Conservation (phyloP, 2,329 filamentous ascomycete species). For the Pseudogymnoascus sp. region DNA sequence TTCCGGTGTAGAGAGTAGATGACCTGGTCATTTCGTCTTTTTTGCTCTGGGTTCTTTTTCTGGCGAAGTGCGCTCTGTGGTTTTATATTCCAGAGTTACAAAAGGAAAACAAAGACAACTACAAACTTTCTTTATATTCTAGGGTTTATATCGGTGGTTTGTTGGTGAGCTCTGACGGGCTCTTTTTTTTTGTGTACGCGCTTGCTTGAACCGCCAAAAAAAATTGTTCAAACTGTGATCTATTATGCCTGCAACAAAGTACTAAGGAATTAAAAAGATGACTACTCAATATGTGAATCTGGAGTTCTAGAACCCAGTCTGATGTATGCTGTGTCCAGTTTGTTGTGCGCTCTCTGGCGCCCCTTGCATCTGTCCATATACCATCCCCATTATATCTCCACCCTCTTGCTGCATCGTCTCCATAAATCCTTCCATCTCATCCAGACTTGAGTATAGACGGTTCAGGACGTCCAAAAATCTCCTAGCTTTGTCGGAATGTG, state of each 20-base stretch:
- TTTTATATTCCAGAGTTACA: not conserved
- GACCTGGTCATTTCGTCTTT: not conserved
- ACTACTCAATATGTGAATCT: not conserved
- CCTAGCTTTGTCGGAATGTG: not conserved
- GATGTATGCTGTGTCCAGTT: conserved; percentile 1
- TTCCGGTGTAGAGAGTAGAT: not conserved
- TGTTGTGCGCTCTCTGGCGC: conserved; percentile 5
- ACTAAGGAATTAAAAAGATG: not conserved
- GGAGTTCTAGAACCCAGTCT: not conserved
- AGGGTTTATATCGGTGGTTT: not conserved
- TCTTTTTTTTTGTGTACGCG: not conserved
- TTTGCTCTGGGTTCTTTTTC: not conserved
- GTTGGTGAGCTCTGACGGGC: not conserved
- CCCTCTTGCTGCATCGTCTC: conserved; percentile 5
- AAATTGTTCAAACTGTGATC: not conserved
- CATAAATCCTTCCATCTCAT: conserved; percentile 5
- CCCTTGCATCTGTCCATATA: conserved; percentile 3
- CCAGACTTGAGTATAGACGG: not conserved
- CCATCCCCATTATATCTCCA: not conserved
- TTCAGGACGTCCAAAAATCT: conserved; percentile 3
- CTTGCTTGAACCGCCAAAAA: not conserved
- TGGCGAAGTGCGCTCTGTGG: not conserved
- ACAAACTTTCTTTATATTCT: not conserved
- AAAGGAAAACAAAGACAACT: no score
- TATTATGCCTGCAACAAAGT: not conserved